Evolutionary conservation across 148 eudicot species (phyloP).

Genomic region (Silene uniflora): DNA sequence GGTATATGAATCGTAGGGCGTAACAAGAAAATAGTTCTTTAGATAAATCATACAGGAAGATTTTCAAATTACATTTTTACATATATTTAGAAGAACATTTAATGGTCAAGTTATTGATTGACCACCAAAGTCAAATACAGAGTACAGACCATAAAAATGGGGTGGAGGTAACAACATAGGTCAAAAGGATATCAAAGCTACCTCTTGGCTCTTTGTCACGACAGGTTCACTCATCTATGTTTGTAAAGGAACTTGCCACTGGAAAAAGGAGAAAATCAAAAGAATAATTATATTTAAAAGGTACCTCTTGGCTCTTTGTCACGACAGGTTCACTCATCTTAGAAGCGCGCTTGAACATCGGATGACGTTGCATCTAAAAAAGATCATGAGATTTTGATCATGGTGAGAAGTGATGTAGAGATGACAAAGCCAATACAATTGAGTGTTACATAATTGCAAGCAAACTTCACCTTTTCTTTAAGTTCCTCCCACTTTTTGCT

Average conservation of each 20-base stretch:
- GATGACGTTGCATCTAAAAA: constrained; percentile 65
- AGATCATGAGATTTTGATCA: constrained; percentile 15
- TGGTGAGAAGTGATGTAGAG: background rate
- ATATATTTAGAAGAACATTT: no score
- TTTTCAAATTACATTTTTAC: no score
- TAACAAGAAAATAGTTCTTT: no score
- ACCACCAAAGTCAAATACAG: no score
- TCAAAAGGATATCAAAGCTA: no score
- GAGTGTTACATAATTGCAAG: background rate
- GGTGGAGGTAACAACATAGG: no score
- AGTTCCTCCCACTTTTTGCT: constrained; percentile 77
- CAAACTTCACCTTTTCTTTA: constrained; percentile 58
- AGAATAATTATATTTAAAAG: background rate
- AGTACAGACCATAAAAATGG: no score
- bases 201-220: no score
- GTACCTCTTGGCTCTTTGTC: constrained; percentile 87
- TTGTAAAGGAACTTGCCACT: background rate
- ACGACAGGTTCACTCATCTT: constrained; percentile 81
- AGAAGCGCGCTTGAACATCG: constrained; percentile 65
- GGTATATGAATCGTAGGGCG: no score
- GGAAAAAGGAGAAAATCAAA: background rate
- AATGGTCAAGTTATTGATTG: no score
- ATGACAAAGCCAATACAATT: background rate
- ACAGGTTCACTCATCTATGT: no score
- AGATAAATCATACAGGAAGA: no score